Evolutionary conservation across 768 basidiomycete genomes (phyloP).

Genomic region (Boletus edulis): DNA sequence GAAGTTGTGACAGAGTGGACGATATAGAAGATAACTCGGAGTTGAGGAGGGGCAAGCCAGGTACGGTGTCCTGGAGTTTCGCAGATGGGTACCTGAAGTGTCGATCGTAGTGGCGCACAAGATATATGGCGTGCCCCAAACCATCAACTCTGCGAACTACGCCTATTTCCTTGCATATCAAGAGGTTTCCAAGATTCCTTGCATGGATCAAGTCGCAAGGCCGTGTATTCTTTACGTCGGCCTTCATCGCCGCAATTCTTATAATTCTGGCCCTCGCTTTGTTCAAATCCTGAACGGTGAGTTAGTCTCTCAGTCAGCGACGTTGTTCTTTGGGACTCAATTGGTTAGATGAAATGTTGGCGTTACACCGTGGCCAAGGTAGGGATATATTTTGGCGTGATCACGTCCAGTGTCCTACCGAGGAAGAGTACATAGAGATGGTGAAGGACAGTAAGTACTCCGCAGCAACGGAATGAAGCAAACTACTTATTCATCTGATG

Average conservation of each 20-base stretch:
- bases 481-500: not conserved
- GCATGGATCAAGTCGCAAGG: conserved; percentile 3
- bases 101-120: conserved; percentile 78
- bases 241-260: not conserved
- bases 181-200: conserved; percentile 54
- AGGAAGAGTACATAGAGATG: conserved; percentile 94
- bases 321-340: not conserved
- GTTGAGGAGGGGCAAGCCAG: conserved; percentile 80
- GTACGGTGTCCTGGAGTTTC: conserved; percentile 33
- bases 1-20: conserved; percentile 60
- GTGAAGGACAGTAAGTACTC: conserved; percentile 80
- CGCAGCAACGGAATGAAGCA: not conserved
- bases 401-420: conserved; percentile 83
- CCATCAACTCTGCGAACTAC: conserved; percentile 96
- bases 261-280: conserved; percentile 42
- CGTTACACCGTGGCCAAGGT: conserved; percentile 91
- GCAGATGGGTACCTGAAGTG: not conserved
- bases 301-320: conserved; percentile 2
- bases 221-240: conserved; percentile 39
- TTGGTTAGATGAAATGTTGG: conserved; percentile 61
- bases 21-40: conserved; percentile 96
- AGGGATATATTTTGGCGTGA: conserved; percentile 94
- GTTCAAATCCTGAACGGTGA: conserved; percentile 75
- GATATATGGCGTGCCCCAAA: conserved; percentile 95
- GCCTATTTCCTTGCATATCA: conserved; percentile 94